Conservation (phyloP, 176 grass and related monocot genomes). For the Tillandsia fasciculata region DNA sequence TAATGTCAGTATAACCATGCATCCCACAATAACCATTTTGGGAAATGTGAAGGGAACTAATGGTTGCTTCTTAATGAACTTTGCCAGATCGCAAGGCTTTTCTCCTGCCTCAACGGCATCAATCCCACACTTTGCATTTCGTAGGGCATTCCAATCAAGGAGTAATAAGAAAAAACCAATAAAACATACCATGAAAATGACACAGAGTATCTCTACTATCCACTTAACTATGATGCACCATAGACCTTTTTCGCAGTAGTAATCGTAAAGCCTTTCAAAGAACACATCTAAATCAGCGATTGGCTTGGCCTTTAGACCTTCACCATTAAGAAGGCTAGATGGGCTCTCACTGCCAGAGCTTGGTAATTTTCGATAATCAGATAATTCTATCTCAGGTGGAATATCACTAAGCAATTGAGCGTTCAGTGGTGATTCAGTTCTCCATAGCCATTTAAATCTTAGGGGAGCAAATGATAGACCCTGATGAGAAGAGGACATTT, state of each 20-base stretch:
- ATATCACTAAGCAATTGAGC: constrained; percentile 44
- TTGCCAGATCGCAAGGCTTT: constrained; percentile 76
- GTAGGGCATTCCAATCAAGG: constrained; percentile 79
- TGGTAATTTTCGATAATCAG: constrained; percentile 53
- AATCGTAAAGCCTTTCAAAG: constrained; percentile 80
- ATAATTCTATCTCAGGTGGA: constrained; percentile 80
- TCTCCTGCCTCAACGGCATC: constrained; percentile 84
- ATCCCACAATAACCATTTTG: constrained; percentile 81
- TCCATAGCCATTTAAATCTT: constrained; percentile 57
- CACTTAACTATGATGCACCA: constrained; percentile 85
- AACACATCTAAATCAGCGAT: constrained; percentile 89
- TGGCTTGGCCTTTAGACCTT: constrained; percentile 42
- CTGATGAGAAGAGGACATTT: background rate
- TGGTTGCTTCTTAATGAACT: constrained; percentile 68
- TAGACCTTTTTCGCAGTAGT: constrained; percentile 87
- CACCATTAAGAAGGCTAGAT: constrained; percentile 63
- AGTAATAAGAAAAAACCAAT: constrained; percentile 89
- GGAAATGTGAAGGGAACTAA: constrained; percentile 73
- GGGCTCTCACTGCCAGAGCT: constrained; percentile 61
- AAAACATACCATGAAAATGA: constrained; percentile 88
- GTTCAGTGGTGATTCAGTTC: constrained; percentile 40
- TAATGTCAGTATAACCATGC: constrained; percentile 66
- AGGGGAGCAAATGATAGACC: constrained; percentile 1
- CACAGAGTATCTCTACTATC: constrained; percentile 75
- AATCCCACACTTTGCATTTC: constrained; percentile 67